These are phyloP conservation scores for Suillus placidus DNA, from an alignment of 768 basidiomycete genomes.

Conservation along the genomic window DNA sequence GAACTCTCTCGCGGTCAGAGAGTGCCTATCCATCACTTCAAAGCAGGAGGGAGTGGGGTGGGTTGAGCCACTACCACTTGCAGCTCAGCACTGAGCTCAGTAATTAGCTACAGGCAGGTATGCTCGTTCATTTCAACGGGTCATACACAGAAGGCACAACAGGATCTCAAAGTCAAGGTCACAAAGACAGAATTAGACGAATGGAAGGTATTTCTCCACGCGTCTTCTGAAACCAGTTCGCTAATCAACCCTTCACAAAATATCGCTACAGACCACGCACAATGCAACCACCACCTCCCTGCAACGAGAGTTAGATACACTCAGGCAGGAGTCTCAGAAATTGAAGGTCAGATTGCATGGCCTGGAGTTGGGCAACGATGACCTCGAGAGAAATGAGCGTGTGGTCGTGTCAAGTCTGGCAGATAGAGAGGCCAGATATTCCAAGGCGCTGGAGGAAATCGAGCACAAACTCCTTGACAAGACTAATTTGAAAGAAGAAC, in stretches of 20 bases:
- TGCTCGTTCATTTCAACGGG: constrained; percentile 64
- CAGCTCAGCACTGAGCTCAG: constrained; percentile 34
- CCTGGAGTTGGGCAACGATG: constrained; percentile 97
- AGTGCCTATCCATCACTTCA: constrained; percentile 56
- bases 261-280: constrained; percentile 85
- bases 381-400: constrained; percentile 93
- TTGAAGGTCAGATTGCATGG: constrained; percentile 79
- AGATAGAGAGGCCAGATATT: constrained; percentile 86
- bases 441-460: constrained; percentile 91
- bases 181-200: constrained; percentile 74
- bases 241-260: constrained; percentile 37
- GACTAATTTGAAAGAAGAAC: constrained; percentile 86
- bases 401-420: constrained; percentile 82
- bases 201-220: constrained; percentile 75
- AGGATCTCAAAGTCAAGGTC: constrained; percentile 75
- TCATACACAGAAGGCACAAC: constrained; percentile 80
- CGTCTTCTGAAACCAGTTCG: not conserved
- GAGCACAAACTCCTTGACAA: constrained; percentile 95
- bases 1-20: constrained; percentile 63
- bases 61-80: constrained; percentile 29
- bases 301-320: constrained; percentile 86
- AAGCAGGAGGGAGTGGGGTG: constrained; percentile 13
- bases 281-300: constrained; percentile 89
- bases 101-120: constrained; percentile 21
- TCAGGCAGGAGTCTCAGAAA: constrained; percentile 73